These are phyloP conservation scores for Celoporthe dispersa DNA, from an alignment of 2,329 filamentous ascomycete species.

Conservation along the genomic window DNA sequence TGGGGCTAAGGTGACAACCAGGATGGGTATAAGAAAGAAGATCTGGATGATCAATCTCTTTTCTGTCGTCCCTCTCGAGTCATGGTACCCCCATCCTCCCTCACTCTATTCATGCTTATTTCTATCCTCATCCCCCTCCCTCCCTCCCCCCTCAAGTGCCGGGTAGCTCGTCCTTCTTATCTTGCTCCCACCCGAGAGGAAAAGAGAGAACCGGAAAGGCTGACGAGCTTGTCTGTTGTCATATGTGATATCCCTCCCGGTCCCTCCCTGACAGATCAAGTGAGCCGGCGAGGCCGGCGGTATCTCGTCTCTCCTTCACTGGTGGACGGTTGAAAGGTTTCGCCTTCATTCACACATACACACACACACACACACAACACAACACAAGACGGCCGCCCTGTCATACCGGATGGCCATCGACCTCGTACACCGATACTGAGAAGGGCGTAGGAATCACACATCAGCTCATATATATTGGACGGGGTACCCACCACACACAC, in stretches of 20 bases:
- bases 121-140: constrained; percentile 13
- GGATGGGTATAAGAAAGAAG: constrained; percentile 18
- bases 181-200: constrained; percentile 7
- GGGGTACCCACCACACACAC: background rate
- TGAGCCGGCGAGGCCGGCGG: constrained; percentile 40
- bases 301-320: constrained; percentile 25
- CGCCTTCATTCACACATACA: background rate
- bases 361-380: too few species aligned
- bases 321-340: constrained; percentile 20
- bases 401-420: constrained; percentile 23
- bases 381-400: constrained; percentile 14
- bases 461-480: constrained; percentile 16
- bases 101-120: constrained; percentile 1
- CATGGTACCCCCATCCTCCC: background rate
- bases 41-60: constrained; percentile 10
- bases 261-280: constrained; percentile 29
- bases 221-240: constrained; percentile 21
- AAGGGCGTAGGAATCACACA: constrained; percentile 8
- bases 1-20: constrained; percentile 18
- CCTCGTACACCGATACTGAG: constrained; percentile 4
- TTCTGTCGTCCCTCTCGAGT: constrained; percentile 18
- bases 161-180: constrained; percentile 1
- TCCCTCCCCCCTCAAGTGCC: constrained; percentile 3
- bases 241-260: constrained; percentile 25
- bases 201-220: constrained; percentile 6